A percentile compares a stretch with the other conserved stretches of the same genome.
These are phyloP conservation scores for Cymodocea nodosa DNA, from an alignment of 116 monocot species.

Conservation along the genomic window DNA sequence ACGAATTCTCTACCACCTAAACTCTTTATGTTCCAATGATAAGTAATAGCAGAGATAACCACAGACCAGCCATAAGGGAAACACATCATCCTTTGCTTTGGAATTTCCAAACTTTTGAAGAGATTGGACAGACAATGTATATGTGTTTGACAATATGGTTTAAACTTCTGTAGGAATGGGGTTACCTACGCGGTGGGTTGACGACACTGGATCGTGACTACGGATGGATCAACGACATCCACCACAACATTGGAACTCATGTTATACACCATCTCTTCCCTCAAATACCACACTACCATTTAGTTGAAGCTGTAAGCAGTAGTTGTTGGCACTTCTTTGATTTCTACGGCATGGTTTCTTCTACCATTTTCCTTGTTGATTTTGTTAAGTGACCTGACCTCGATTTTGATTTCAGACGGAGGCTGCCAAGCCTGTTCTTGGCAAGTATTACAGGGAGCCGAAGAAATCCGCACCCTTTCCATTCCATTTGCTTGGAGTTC, in stretches of 20 bases:
- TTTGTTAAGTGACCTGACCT: not conserved
- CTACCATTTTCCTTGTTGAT: not conserved
- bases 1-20: not conserved
- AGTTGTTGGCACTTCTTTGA: conserved; percentile 20
- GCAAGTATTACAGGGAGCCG: conserved; percentile 78
- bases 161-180: conserved; percentile 53
- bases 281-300: conserved; percentile 82
- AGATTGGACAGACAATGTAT: too few species aligned
- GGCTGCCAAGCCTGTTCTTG: conserved; percentile 69
- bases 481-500: conserved; percentile 43
- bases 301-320: conserved; percentile 78
- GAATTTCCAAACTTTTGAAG: not conserved
- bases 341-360: too few species aligned
- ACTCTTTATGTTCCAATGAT: not conserved
- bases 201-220: conserved; percentile 86
- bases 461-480: conserved; percentile 63
- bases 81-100: not conserved
- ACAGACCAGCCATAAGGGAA: not conserved
- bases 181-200: conserved; percentile 67
- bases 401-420: conserved; percentile 33
- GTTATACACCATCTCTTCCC: conserved; percentile 91
- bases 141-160: not conserved
- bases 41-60: not conserved
- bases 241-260: conserved; percentile 93
- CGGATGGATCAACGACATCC: conserved; percentile 88